These are phyloP conservation scores for Solanum tarijense DNA, from an alignment of 257 asterid species.

Conservation along the genomic window DNA sequence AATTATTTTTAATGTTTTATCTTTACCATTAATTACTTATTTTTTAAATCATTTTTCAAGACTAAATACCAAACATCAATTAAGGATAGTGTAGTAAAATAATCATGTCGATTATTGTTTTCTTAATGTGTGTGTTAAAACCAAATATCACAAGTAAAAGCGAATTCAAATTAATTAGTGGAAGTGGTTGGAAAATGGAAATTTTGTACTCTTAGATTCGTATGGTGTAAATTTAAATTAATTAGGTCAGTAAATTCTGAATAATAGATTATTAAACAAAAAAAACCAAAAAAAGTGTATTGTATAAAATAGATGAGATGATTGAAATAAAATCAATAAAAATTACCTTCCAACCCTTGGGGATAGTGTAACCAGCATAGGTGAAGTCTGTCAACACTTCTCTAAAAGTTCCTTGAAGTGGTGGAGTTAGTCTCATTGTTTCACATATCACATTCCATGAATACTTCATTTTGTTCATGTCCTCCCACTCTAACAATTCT, in stretches of 20 bases:
- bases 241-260: neutral
- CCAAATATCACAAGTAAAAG: too few relatives aligned
- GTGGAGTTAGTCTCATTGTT: slow-evolving; percentile 70
- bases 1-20: too few relatives aligned
- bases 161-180: too few relatives aligned
- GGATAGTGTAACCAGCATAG: slow-evolving; percentile 67
- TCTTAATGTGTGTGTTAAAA: too few relatives aligned
- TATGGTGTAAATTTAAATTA: too few relatives aligned
- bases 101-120: too few relatives aligned
- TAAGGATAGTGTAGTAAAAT: too few relatives aligned
- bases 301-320: neutral
- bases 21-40: too few relatives aligned
- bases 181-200: neutral
- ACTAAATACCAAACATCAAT: too few relatives aligned
- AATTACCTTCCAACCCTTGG: slow-evolving; percentile 77
- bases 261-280: too few relatives aligned
- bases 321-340: neutral
- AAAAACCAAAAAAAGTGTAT: too few relatives aligned
- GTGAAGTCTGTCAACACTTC: slow-evolving; percentile 43
- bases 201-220: neutral
- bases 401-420: slow-evolving; percentile 69
- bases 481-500: slow-evolving; percentile 58
- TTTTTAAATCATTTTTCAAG: too few relatives aligned
- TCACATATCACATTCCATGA: slow-evolving; percentile 60
- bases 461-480: slow-evolving; percentile 55